Evolutionary conservation across 495 filamentous ascomycete species (phyloP), one percentile per base, ranked within the genome.

Genomic region (Immersiella caudata): DNA sequence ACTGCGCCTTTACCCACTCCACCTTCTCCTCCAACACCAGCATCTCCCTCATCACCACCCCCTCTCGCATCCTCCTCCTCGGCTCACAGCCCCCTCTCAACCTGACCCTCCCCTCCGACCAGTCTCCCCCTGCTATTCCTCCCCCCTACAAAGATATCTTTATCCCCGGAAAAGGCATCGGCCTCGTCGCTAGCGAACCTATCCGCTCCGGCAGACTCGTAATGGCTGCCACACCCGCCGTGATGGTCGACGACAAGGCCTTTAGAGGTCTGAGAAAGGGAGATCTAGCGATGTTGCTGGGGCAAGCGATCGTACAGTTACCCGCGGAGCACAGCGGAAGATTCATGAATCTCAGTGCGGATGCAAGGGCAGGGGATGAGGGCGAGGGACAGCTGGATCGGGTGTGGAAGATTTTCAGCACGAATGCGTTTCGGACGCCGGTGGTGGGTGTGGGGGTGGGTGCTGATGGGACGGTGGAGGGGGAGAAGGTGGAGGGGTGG

Each of bases 161-260:
- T 6, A 70, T 78, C 55, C 56, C 67, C 0, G 72, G 73, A 16
- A 78, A 78, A 26, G 78, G 69, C 27, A 65, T 75, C 67, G 78
- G 78, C 14, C 64, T 79, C 4, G 70, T 79, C 27, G 73, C 78
- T 1, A 72, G 66, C 8, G 54, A 67, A 12, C 66, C 63, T 7
- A 76, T 79, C 51, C 69, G 63, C 33, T 50, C 68, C 7, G 75
- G 72, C 2, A 66, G 74, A 55, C 71, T 68, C 12, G 51, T 79
- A 57, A 78, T 78, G 72, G 68, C 68, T 6, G 67, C 62, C 2
- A 77, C 73, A 3, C 74, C 76, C 4, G 70, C 67, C 5, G 35
- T 79, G 6, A 76, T 78, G 73, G 71, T 79, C 16, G 75, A 77
- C 67, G 74, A 75, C 51, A 68, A 62, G 22, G 75, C 76, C 3